A percentile compares a stretch with the other conserved stretches of the same genome.
Evolutionary conservation across 129 eudicot species (phyloP).

Genomic region (Artemisia annua): DNA sequence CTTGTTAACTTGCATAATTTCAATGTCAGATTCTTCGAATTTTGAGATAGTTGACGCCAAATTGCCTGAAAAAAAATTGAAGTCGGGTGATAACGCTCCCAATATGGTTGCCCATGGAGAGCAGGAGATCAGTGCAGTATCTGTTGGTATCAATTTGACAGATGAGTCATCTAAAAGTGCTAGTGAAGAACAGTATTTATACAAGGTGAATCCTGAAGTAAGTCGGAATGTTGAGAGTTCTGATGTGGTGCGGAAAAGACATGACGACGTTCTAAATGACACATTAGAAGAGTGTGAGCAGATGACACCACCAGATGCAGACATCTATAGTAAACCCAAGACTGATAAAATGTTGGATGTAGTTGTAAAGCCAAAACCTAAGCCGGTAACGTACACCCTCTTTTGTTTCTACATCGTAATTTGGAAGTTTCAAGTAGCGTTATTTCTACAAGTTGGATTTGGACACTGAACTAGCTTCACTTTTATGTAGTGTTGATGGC

Average conservation of each 20-base stretch:
- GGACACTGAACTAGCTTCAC: neutral
- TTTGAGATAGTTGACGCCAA: slow-evolving; percentile 44
- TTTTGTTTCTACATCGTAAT: neutral
- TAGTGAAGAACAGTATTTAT: neutral
- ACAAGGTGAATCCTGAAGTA: slow-evolving; percentile 12
- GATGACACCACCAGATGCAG: slow-evolving; percentile 70
- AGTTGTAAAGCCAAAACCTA: slow-evolving; percentile 25
- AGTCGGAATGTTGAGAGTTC: slow-evolving; percentile 13
- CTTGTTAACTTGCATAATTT: neutral
- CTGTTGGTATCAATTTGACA: neutral
- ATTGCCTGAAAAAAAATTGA: slow-evolving; percentile 18
- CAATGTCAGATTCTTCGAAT: slow-evolving; percentile 18
- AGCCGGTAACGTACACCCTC: slow-evolving; percentile 31
- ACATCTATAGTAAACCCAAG: slow-evolving; percentile 25
- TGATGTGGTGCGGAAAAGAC: slow-evolving; percentile 23
- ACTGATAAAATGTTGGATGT: neutral
- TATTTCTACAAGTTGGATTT: neutral
- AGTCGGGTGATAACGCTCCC: slow-evolving; percentile 7
- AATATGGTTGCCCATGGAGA: neutral
- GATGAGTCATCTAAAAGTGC: neutral
- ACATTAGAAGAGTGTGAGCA: slow-evolving; percentile 40
- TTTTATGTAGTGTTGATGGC: neutral
- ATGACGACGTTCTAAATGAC: slow-evolving; percentile 30
- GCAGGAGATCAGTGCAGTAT: slow-evolving; percentile 15
- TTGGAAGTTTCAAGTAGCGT: neutral